Base-by-base conservation (phyloP, 2,329 filamentous ascomycete genomes). In the Trichoderma gracile region DNA sequence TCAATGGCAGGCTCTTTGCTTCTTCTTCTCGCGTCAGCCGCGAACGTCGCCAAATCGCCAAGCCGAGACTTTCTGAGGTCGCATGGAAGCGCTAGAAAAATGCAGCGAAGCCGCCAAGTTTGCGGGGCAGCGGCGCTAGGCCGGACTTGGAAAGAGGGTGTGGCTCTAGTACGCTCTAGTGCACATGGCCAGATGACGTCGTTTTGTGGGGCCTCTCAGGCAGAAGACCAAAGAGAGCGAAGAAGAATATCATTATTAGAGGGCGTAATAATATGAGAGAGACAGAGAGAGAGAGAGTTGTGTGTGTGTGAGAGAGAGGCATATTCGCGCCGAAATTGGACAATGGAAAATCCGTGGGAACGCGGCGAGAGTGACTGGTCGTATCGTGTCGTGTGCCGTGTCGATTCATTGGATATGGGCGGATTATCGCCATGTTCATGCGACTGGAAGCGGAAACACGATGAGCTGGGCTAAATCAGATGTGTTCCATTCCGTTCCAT, bases 71-170 rank as follows among this genome's bases (percentile, higher is more conserved):
- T 38, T 49, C 42, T 62, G 17, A 54, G 49, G 53, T 62, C 58
- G 49, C 49, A 62, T 62, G 25, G 58, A 62, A 62, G 58, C 58
- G 58, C 58, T 62, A 62, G 58, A 62, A 62, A 61, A 62, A 62
- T 54, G 58, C 58, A 62, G 58, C 58, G 58, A 62, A 62, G 58
- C 58, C 53, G 58, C 58, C 49, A 62, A 62, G 58, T 62, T 62
- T 62, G 58, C 58, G 58, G 58, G 58, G 58, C 58, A 62, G 30
- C 49, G 40, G 58, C 52, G 49, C 58, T 62, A 62, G 17, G 17
- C 49, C 40, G 15, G 27, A 54, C 45, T 53, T 38, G 58, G 58
- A 25, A n/a, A 9, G 5, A 19, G 25, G 40, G 33, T 38, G 33
- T 38, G 33, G 33, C 7, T 38, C 9, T 38, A 38, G 33, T 10